phyloP scores from a whole-genome alignment of 2,329 filamentous ascomycete genomes.

The Amesomyces nigricolor region DNA sequence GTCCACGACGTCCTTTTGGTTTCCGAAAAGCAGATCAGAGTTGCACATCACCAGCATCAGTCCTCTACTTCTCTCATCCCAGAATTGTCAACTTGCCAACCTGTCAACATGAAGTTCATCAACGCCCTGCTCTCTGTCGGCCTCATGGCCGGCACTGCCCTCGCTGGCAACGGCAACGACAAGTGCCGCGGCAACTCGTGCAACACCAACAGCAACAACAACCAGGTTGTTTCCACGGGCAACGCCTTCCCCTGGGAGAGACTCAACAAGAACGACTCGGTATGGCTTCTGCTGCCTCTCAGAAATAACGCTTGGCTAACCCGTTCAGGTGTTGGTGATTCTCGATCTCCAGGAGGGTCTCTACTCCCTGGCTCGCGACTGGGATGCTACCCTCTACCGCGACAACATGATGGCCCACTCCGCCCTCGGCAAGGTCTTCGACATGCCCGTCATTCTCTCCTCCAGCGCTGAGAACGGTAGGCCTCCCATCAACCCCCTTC shows the following conservation, averaged over 20 bases:
- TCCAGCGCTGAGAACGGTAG: slow-evolving; percentile 57
- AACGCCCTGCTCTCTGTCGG: slow-evolving; percentile 17
- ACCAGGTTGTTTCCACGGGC: background rate
- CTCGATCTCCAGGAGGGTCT: slow-evolving; percentile 57
- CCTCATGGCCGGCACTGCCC: slow-evolving; percentile 16
- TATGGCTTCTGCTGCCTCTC: slow-evolving; percentile 9
- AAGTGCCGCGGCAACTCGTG: background rate
- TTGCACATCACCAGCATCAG: slow-evolving; percentile 1
- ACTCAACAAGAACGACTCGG: slow-evolving; percentile 30
- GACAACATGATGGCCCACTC: slow-evolving; percentile 65
- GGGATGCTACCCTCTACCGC: slow-evolving; percentile 56
- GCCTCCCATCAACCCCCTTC: background rate
- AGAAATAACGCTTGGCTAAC: background rate
- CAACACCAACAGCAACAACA: background rate
- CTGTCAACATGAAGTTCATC: slow-evolving; percentile 22
- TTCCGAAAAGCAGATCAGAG: background rate
- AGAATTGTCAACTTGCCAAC: background rate
- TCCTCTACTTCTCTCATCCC: background rate
- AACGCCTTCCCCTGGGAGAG: slow-evolving; percentile 26
- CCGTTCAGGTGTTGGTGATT: slow-evolving; percentile 46
- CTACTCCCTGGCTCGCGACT: slow-evolving; percentile 58
- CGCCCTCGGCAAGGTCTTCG: slow-evolving; percentile 58
- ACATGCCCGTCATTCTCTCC: slow-evolving; percentile 63
- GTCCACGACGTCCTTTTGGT: background rate
- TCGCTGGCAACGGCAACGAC: slow-evolving; percentile 16